Base-by-base conservation (phyloP, 495 filamentous ascomycete species). In the Elaphomyces granulatus region DNA sequence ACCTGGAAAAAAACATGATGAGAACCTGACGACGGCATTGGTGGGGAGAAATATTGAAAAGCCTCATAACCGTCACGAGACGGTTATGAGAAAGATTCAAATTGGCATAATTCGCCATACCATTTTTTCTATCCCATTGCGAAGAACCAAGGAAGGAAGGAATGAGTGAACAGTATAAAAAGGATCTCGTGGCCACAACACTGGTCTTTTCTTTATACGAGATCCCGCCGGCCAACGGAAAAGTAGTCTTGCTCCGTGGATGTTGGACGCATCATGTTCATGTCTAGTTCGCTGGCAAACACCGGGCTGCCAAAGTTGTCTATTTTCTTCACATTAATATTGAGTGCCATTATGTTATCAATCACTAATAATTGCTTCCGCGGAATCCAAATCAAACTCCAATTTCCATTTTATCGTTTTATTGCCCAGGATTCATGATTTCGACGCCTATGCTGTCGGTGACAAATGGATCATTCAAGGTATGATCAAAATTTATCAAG, bases 401-500 rank as follows among this genome's bases (percentile, higher is more conserved):
- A 34, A 31, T 18, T 8, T 16, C 14, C 2, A 14, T 10, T 19
- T 45, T 33, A n/a, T 34, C 31, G 4, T 17, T 34, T 28, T 41
- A n/a, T 16, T 30, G 17, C 23, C 32, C 36, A 3, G 15, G 8
- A 9, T 37, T 43, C 12, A 18, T 31, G 1, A 28, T 18, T 10
- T 15, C 20, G 7, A 37, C 15, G n/a, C 45, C 36, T 1, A n/a
- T n/a, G n/a, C 61, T 55, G 4, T 65, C 60, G 10, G 53, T 47
- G 10, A 48, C 44, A 14, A 66, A 59, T 32, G 63, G 51, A 8
- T 66, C 64, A n/a, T 52, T 55, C 0, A 53, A 54, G 8, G 58
- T 51, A 32, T 67, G 61, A 16, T 68, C 65, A 33, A 67, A 67
- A 38, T 68, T 68, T 45, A 68, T 64, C 36, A 68, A 37, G 1